These are phyloP conservation scores for Tremella mesenterica DNA, from an alignment of 768 basidiomycete genomes.

Conservation along the genomic window DNA sequence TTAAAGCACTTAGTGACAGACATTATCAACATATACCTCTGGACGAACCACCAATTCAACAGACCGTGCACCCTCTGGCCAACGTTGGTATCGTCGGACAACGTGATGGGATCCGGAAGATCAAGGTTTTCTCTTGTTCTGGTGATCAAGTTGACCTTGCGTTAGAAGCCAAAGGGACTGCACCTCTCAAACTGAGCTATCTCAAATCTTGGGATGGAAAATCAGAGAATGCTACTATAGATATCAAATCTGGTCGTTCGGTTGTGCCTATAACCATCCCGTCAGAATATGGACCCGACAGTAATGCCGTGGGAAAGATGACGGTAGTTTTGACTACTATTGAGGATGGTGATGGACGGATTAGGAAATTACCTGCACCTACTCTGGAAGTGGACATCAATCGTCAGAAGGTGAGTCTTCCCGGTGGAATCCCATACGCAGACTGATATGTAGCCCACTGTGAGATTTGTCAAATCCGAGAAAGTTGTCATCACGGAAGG, in stretches of 20 bases:
- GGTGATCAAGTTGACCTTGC: constrained; percentile 67
- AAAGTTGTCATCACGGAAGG: constrained; percentile 63
- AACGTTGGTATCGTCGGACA: constrained; percentile 25
- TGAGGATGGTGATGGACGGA: constrained; percentile 81
- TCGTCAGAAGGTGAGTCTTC: constrained; percentile 57
- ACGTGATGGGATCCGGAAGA: constrained; percentile 10
- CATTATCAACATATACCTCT: constrained; percentile 72
- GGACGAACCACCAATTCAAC: constrained; percentile 65
- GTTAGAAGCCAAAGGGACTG: constrained; percentile 73
- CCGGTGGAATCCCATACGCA: no score
- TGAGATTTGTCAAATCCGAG: constrained; percentile 66
- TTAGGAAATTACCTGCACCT: constrained; percentile 62
- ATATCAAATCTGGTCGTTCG: constrained; percentile 52
- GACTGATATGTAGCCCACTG: constrained; percentile 60
- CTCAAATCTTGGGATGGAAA: constrained; percentile 18
- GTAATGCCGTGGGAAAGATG: constrained; percentile 29
- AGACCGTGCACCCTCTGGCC: constrained; percentile 82
- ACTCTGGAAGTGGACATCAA: constrained; percentile 77
- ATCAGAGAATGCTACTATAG: constrained; percentile 24
- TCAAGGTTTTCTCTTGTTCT: constrained; percentile 56
- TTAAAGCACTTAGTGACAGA: constrained; percentile 67
- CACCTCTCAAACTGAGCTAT: constrained; percentile 80
- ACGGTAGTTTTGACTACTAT: constrained; percentile 56
- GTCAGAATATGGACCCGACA: constrained; percentile 11
- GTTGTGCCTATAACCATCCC: constrained; percentile 51